Evolutionary conservation across 202 grass and related monocot genomes (phyloP).

Genomic region (Schoenoplectus tabernaemontani): DNA sequence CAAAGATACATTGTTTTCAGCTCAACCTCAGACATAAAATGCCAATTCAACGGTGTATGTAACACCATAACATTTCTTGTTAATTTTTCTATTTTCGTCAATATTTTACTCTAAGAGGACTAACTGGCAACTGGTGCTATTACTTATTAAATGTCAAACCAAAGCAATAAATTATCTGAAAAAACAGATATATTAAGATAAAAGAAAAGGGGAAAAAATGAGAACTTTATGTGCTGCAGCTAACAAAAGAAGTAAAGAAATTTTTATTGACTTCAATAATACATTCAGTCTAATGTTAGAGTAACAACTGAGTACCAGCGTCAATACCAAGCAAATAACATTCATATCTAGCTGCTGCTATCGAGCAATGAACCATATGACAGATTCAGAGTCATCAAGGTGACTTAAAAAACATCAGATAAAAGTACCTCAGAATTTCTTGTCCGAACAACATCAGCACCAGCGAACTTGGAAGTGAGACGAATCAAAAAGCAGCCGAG

Average conservation of each 20-base stretch:
- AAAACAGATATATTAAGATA: background rate
- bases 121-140: background rate
- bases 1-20: background rate
- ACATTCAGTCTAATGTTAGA: background rate
- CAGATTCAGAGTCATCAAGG: background rate
- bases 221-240: too few relatives aligned
- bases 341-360: background rate
- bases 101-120: background rate
- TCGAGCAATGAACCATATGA: too few relatives aligned
- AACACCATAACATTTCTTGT: background rate
- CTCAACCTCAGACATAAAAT: background rate
- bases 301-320: background rate
- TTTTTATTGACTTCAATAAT: background rate
- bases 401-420: background rate
- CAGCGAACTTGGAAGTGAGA: constrained; percentile 70
- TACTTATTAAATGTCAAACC: background rate
- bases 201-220: background rate
- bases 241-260: background rate
- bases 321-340: background rate
- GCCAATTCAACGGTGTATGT: background rate
- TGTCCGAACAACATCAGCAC: constrained; percentile 73
- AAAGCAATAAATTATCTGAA: background rate
- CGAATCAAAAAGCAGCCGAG: constrained; percentile 89
- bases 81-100: background rate
- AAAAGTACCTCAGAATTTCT: constrained; percentile 56